A percentile compares a stretch with the other conserved stretches of the same genome.
These are phyloP conservation scores for Penicillium nordicum DNA, from an alignment of 2,329 filamentous ascomycete species.

Conservation along the genomic window DNA sequence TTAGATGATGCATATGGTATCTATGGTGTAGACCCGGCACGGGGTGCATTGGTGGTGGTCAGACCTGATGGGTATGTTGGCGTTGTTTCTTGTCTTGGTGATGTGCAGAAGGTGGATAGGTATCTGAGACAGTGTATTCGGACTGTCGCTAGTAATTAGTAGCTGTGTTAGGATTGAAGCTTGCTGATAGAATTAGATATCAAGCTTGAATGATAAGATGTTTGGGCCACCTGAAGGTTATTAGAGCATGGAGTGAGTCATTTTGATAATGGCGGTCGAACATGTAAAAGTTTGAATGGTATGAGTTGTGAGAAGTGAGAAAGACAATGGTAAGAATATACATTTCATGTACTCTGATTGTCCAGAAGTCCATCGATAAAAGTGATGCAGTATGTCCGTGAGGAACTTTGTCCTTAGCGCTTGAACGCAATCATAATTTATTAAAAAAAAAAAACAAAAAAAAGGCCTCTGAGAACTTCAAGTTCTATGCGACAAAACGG, in stretches of 20 bases:
- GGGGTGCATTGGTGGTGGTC: slow-evolving; percentile 34
- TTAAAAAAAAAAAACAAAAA: slow-evolving; percentile 6
- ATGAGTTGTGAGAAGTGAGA: neutral
- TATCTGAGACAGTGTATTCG: neutral
- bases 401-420: neutral
- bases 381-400: neutral
- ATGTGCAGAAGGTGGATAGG: neutral
- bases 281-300: neutral
- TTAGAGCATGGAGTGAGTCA: neutral
- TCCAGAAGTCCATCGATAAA: neutral
- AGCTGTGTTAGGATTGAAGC: neutral
- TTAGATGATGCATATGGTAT: slow-evolving; percentile 34
- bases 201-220: neutral
- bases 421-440: slow-evolving; percentile 10
- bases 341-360: neutral
- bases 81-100: neutral
- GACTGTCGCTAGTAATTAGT: neutral
- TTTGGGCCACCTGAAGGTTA: neutral
- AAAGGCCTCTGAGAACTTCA: slow-evolving; percentile 3
- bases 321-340: neutral
- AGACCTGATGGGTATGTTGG: slow-evolving; percentile 41
- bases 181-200: neutral
- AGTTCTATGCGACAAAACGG: neutral
- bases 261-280: neutral
- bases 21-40: slow-evolving; percentile 32